Percentiles rank a stretch among this genome's conserved stretches.
Conservation (phyloP, 75 land plant species). For the Selaginella moellendorffii region DNA sequence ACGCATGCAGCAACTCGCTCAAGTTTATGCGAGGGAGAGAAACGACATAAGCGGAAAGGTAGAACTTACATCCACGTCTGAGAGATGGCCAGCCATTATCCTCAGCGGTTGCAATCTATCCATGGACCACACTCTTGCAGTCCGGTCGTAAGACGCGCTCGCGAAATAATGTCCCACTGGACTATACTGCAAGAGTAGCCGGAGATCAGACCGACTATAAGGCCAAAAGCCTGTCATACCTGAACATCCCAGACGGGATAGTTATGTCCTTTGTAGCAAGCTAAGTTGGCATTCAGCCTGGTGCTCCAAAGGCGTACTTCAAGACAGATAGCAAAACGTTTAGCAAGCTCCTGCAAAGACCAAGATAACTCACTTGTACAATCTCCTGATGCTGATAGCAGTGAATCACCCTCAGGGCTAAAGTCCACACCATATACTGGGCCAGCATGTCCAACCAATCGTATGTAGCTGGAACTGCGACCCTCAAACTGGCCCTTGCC, state of each 20-base stretch:
- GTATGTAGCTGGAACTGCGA: constrained; percentile 50
- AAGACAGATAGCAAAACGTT: no score
- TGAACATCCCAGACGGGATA: constrained; percentile 99
- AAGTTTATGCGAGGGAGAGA: background rate
- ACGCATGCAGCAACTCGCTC: background rate
- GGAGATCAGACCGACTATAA: background rate
- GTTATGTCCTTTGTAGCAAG: constrained; percentile 96
- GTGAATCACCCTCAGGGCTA: constrained; percentile 74
- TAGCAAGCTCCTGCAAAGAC: background rate
- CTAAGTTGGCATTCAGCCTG: constrained; percentile 81
- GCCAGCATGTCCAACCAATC: constrained; percentile 84
- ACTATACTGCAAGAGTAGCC: constrained; percentile 54
- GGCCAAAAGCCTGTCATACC: constrained; percentile 24
- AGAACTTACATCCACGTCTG: constrained; percentile 92
- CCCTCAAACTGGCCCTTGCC: constrained; percentile 12
- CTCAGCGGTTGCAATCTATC: constrained; percentile 85
- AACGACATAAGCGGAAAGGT: background rate
- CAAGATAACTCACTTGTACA: constrained; percentile 43
- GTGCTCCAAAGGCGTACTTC: constrained; percentile 95
- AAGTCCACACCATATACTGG: constrained; percentile 85
- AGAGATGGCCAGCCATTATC: constrained; percentile 88
- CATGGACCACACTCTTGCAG: constrained; percentile 93
- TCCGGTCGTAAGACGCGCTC: constrained; percentile 92
- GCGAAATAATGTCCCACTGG: constrained; percentile 99
- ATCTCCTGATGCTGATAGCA: constrained; percentile 84